Base-by-base conservation (phyloP, 2,329 filamentous ascomycete genomes). In the Trichothecium roseum region DNA sequence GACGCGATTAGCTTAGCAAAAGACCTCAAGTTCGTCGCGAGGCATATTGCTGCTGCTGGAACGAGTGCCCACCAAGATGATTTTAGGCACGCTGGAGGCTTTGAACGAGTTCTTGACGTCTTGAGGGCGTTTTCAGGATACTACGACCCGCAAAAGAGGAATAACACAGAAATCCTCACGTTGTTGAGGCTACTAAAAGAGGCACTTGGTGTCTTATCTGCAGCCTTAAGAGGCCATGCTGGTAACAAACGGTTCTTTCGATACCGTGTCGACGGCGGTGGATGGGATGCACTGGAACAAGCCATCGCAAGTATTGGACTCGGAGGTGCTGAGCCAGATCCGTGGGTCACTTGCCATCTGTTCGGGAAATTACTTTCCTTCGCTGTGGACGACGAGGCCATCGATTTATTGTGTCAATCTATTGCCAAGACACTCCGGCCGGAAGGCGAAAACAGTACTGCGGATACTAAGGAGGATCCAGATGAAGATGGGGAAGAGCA, bases 191-290 rank as follows among this genome's bases (percentile, higher is more conserved):
- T 89, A 14, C 63, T 94, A 14, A 75, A 86, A 49, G 71, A 71
- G 8, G 70, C 82, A n/a, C 64, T 91, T 28, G 76, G 76, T 22
- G 74, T 91, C 12, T 62, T 96, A 18, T 80, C 83, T 2, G 80
- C 81, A 32, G 78, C 78, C 12, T 71, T 98, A 44, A 74, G 77
- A 36, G 77, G 78, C 31, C 87, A 96, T 56, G 70, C 81, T 32
- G 89, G 88, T 15, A 98, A 96, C 59, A 74, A 81, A 50, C 76
- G 84, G 46, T 95, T 89, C 62, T 96, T 96, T 54, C 74, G 77
- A 39, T 79, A 78, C 45, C 71, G 77, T 45, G 76, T 93, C 20
- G 74, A 84, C 39, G 78, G 75, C 16, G 83, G 80, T 38, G 87
- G 89, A 4, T 94, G 86, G 80, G 69, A 78, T 43, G 74, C 78